These are phyloP conservation scores for Podospora sp. DNA, from an alignment of 495 filamentous ascomycete species.

Conservation along the genomic window DNA sequence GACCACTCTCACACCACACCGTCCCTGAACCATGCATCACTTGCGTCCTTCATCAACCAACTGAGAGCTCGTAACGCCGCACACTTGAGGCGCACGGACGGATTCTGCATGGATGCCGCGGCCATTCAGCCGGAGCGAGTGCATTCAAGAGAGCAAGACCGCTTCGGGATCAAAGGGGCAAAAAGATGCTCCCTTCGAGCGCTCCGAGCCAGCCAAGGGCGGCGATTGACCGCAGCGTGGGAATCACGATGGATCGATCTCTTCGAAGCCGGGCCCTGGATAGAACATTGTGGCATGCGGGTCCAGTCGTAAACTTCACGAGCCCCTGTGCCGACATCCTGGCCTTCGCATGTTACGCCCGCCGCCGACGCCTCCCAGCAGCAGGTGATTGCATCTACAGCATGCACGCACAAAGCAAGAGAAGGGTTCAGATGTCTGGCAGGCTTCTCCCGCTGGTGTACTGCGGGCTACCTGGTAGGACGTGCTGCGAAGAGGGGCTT, in stretches of 20 bases:
- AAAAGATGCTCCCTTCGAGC: not conserved
- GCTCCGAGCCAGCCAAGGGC: not conserved
- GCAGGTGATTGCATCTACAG: not conserved
- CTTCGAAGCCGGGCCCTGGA: not conserved
- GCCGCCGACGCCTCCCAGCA: not conserved
- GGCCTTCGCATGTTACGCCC: not conserved
- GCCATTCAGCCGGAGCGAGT: not conserved
- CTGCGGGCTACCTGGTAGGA: not conserved
- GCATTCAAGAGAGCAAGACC: not conserved
- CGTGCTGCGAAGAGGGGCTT: not conserved
- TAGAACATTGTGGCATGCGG: not conserved
- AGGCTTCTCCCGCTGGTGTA: not conserved
- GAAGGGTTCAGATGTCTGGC: constrained; percentile 4
- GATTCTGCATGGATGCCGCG: constrained; percentile 25
- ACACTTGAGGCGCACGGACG: constrained; percentile 30
- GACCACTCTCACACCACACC: not conserved
- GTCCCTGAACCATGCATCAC: constrained; percentile 32
- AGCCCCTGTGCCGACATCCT: not conserved
- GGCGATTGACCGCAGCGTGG: not conserved
- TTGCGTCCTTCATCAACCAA: constrained; percentile 24
- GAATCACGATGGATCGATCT: constrained; percentile 5
- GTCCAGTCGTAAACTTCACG: not conserved
- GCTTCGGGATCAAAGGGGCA: not conserved
- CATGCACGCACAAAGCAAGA: not conserved
- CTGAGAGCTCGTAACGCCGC: constrained; percentile 28